Percentiles rank a stretch among this genome's conserved stretches.
Conservation (phyloP, 306 rosid species). For the Cucumis melo region DNA sequence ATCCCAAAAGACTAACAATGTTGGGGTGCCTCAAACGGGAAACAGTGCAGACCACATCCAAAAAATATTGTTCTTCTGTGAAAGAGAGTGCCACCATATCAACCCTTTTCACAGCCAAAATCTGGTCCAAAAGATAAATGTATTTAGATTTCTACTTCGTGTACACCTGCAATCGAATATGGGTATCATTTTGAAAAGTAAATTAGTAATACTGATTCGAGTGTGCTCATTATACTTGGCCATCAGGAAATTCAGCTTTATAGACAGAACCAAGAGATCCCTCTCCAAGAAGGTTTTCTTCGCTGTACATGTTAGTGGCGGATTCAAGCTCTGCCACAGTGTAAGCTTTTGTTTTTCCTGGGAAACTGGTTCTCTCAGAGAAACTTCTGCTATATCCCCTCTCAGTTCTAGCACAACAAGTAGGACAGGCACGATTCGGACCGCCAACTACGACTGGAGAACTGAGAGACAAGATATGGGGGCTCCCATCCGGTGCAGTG, state of each 20-base stretch:
- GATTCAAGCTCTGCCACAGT: slow-evolving; percentile 65
- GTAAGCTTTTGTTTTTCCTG: slow-evolving; percentile 40
- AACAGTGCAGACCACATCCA: slow-evolving; percentile 62
- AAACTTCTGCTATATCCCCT: slow-evolving; percentile 40
- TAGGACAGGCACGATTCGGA: slow-evolving; percentile 36
- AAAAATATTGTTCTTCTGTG: slow-evolving; percentile 66
- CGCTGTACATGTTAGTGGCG: slow-evolving; percentile 60
- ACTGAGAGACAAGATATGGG: slow-evolving; percentile 31
- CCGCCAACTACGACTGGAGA: slow-evolving; percentile 33
- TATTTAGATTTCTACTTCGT: background rate
- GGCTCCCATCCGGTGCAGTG: slow-evolving; percentile 33
- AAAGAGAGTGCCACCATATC: slow-evolving; percentile 48
- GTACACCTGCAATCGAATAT: background rate
- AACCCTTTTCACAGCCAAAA: slow-evolving; percentile 65
- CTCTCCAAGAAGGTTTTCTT: slow-evolving; percentile 61
- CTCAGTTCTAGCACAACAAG: slow-evolving; percentile 26
- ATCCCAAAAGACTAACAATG: slow-evolving; percentile 61
- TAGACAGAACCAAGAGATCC: slow-evolving; percentile 89
- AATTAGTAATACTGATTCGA: background rate
- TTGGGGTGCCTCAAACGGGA: slow-evolving; percentile 74
- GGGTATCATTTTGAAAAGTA: background rate
- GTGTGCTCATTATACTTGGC: slow-evolving; percentile 37
- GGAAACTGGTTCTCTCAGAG: slow-evolving; percentile 36
- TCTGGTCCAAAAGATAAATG: slow-evolving; percentile 18
- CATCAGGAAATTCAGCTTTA: slow-evolving; percentile 71